Evolutionary conservation across 345 rosid species (phyloP), one percentile per base, ranked within the genome.

Genomic region (Psidium guajava): DNA sequence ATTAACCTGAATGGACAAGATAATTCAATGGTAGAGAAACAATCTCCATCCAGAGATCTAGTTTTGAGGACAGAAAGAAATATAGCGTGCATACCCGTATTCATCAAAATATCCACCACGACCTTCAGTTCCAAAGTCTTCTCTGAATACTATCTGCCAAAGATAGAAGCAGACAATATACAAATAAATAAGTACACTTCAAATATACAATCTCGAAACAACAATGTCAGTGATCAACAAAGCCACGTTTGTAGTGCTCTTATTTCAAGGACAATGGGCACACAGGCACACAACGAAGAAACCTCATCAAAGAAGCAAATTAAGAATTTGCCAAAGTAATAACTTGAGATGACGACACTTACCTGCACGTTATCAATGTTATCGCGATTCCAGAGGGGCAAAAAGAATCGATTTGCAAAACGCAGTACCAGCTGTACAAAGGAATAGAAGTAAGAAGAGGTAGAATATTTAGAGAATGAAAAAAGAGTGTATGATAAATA

Each of bases 351-450:
- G 50, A 54, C 54, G 81, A 87, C 86, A 88, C 93, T 90, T 81
- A 95, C 99, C 96, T 97, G 99, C n/a, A 97, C 98, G 80, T 97
- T 97, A 54, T 89, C 95, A 57, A 97, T 97, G 89, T 97, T 96
- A 90, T 97, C 99, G 3, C 98, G 99, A 89, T 97, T 97, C 98
- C 98, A 96, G 32, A 97, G 98, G 50, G 99, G 99, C 89, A 97
- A 83, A 86, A 97, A 95, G 82, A 97, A 89, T 82, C 98, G 96
- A 90, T 97, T 97, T 73, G 99, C 98, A 93, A 97, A 97, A 82
- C 98, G 98, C 81, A 97, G 98, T n/a, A 97, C 99, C 92, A 96
- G 82, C 99, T 97, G 90, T 83, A 87, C 84, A 61, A 69, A 84
- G 83, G 44, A 85, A 80, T 86, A 86, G 56, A 88, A 84, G 86